Conservation (phyloP, 208 protist genomes). For the Leishmania tarentolae region DNA sequence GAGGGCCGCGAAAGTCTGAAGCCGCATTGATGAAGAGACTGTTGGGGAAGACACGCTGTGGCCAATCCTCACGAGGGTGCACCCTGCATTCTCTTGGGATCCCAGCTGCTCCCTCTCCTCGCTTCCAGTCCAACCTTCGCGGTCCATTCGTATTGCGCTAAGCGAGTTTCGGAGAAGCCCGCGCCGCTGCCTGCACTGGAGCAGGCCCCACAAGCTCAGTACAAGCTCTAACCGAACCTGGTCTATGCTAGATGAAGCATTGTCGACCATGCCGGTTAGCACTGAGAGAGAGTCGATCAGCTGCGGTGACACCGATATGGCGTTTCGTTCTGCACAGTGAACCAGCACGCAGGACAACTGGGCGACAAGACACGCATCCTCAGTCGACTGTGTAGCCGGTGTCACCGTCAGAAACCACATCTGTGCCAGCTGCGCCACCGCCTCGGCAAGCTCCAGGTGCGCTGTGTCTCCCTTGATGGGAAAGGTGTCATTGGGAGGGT, state of each 20-base stretch:
- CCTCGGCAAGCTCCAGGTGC: constrained; percentile 21
- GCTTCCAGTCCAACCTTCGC: background rate
- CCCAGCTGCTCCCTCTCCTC: background rate
- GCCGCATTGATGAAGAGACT: constrained; percentile 16
- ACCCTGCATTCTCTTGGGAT: background rate
- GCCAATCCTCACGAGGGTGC: constrained; percentile 8
- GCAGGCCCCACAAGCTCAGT: constrained; percentile 34
- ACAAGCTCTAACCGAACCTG: constrained; percentile 32
- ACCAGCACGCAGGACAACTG: constrained; percentile 61
- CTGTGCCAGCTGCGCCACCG: constrained; percentile 30
- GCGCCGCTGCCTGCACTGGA: constrained; percentile 30
- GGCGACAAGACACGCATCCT: constrained; percentile 35
- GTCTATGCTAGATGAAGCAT: constrained; percentile 26
- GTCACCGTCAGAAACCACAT: constrained; percentile 24
- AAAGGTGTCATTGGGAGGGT: constrained; percentile 11
- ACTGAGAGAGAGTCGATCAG: constrained; percentile 26
- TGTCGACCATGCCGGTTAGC: constrained; percentile 30
- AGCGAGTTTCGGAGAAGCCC: constrained; percentile 17
- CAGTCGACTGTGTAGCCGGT: constrained; percentile 6
- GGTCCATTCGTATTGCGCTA: constrained; percentile 1
- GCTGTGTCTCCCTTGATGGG: constrained; percentile 14
- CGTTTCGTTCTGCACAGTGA: constrained; percentile 41
- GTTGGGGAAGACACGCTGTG: background rate
- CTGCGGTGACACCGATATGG: constrained; percentile 24
- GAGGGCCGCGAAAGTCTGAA: constrained; percentile 17